Evolutionary conservation across 2,329 filamentous ascomycete species (phyloP).

Genomic region (Fusarium haematococcum): DNA sequence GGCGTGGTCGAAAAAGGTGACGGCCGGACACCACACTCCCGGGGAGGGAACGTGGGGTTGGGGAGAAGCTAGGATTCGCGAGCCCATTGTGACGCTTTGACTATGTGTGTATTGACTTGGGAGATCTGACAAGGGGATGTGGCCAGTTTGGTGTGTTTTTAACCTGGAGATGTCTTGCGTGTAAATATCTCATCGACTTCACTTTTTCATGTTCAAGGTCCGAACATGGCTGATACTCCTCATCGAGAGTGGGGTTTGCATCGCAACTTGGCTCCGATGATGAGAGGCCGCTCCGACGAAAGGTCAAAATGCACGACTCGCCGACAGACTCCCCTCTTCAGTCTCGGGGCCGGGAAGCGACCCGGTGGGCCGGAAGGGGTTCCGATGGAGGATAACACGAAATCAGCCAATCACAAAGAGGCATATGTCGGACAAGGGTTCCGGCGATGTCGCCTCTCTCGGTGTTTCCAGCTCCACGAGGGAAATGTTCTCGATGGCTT

Average conservation of each 20-base stretch:
- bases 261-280: slow-evolving; percentile 25
- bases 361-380: slow-evolving; percentile 9
- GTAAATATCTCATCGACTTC: slow-evolving; percentile 3
- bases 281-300: background rate
- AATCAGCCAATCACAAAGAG: background rate
- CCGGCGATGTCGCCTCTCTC: background rate
- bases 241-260: slow-evolving; percentile 30
- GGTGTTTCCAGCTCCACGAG: background rate
- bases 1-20: slow-evolving; percentile 65
- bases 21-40: slow-evolving; percentile 64
- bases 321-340: background rate
- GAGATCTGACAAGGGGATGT: background rate
- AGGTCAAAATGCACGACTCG: background rate
- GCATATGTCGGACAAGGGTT: background rate
- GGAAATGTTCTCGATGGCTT: background rate
- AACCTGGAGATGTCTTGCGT: background rate
- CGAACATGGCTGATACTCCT: slow-evolving; percentile 18
- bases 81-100: slow-evolving; percentile 24
- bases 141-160: background rate
- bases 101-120: background rate
- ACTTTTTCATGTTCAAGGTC: background rate
- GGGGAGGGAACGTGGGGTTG: slow-evolving; percentile 44
- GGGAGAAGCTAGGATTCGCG: slow-evolving; percentile 19
- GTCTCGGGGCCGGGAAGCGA: slow-evolving; percentile 4
- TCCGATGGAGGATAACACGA: background rate